These are phyloP conservation scores for Leccinum solheimii DNA, from an alignment of 1,284 basidiomycete genomes.

Conservation along the genomic window DNA sequence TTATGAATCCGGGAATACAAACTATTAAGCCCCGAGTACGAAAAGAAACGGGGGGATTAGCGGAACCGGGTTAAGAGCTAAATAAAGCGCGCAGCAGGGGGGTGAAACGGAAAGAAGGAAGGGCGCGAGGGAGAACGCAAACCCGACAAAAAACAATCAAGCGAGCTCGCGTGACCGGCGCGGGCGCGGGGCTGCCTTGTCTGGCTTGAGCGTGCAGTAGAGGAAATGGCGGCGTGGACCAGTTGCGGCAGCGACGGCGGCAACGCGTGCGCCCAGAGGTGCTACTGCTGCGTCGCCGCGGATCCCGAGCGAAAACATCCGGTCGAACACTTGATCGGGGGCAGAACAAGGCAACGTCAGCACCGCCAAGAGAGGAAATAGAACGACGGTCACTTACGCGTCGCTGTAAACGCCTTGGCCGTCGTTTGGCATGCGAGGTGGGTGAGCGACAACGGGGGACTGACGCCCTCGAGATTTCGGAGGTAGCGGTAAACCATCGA, in stretches of 20 bases:
- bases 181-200: conserved; percentile 40
- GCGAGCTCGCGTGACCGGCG: conserved; percentile 35
- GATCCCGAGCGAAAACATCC: conserved; percentile 86
- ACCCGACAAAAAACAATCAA: not conserved
- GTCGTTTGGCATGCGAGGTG: conserved; percentile 85
- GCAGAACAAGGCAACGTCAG: not conserved
- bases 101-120: not conserved
- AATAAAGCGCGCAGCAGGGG: not conserved
- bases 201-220: conserved; percentile 70
- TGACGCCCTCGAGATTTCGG: conserved; percentile 78
- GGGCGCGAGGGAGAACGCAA: not conserved
- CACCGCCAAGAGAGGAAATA: not conserved
- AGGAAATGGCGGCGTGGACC: conserved; percentile 80
- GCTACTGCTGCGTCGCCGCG: conserved; percentile 65
- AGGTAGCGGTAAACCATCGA: conserved; percentile 89
- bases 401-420: conserved; percentile 83
- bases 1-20: conserved; percentile 12
- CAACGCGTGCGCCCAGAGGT: conserved; percentile 60
- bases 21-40: not conserved
- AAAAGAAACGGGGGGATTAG: not conserved
- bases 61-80: not conserved
- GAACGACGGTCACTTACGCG: conserved; percentile 49
- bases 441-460: conserved; percentile 75
- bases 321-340: conserved; percentile 75
- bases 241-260: conserved; percentile 58